Evolutionary conservation across 768 basidiomycete species (phyloP).

Genomic region (Mycena galericulata): DNA sequence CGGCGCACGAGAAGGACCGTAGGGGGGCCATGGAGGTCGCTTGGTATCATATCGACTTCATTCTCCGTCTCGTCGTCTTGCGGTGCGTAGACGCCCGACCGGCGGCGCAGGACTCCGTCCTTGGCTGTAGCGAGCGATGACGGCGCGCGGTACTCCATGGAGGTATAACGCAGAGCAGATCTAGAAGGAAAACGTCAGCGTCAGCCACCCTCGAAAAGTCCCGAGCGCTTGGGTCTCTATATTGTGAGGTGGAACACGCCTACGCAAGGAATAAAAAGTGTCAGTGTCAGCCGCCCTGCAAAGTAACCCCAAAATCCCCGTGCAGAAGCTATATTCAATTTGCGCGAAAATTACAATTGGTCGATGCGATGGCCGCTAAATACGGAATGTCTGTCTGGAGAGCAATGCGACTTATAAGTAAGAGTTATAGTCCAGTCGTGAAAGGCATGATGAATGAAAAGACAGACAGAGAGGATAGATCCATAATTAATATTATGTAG

Average conservation of each 20-base stretch:
- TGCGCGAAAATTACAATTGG: slow-evolving; percentile 12
- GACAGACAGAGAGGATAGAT: background rate
- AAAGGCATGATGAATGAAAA: background rate
- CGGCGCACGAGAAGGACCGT: slow-evolving; percentile 25
- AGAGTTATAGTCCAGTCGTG: slow-evolving; percentile 3
- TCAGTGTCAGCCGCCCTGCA: too few relatives aligned
- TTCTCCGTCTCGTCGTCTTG: slow-evolving; percentile 8
- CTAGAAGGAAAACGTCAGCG: slow-evolving; percentile 8
- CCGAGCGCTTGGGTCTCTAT: too few relatives aligned
- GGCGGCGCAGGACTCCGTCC: slow-evolving; percentile 10
- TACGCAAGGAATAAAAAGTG: too few relatives aligned
- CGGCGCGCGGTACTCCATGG: slow-evolving; percentile 27
- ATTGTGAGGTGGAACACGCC: too few relatives aligned
- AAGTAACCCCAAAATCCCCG: too few relatives aligned
- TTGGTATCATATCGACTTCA: background rate
- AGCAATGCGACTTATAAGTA: slow-evolving; percentile 27
- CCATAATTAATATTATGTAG: slow-evolving; percentile 26
- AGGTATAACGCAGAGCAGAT: background rate
- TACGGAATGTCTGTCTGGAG: slow-evolving; percentile 17
- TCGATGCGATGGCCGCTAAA: background rate
- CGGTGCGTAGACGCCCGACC: background rate
- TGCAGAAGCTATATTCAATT: slow-evolving; percentile 23
- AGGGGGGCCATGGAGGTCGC: background rate
- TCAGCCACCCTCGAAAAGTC: too few relatives aligned
- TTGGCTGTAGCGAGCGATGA: slow-evolving; percentile 7